Evolutionary conservation across 371 early-diverging fungal genomes (phyloP).

Genomic region (Capillidium heterosporum): DNA sequence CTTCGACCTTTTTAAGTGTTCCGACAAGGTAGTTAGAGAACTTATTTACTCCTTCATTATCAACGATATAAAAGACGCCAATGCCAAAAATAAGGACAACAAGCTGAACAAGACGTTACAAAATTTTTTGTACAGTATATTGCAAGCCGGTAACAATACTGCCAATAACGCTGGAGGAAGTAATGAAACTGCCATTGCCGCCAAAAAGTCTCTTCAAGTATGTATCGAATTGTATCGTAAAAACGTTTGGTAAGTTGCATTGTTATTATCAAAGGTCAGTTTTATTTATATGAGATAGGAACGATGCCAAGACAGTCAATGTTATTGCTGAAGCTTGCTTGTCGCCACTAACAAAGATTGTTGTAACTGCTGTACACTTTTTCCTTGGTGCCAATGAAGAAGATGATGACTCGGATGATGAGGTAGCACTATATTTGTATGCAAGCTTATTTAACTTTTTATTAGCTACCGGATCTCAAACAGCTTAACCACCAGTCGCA

Average conservation of each 20-base stretch:
- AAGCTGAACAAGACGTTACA: conserved; percentile 88
- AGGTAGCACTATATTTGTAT: conserved; percentile 14
- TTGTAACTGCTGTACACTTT: conserved; percentile 83
- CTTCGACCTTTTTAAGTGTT: conserved; percentile 82
- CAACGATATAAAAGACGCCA: conserved; percentile 79
- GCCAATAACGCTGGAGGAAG: conserved; percentile 27
- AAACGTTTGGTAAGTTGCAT: conserved; percentile 48
- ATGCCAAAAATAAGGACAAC: conserved; percentile 84
- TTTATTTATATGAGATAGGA: conserved; percentile 19
- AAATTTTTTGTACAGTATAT: conserved; percentile 87
- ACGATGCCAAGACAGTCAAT: conserved; percentile 93
- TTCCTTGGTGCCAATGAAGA: conserved; percentile 65
- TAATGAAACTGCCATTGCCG: conserved; percentile 65
- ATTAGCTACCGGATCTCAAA: conserved; percentile 32
- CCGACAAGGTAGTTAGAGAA: conserved; percentile 76
- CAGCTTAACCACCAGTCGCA: conserved; percentile 52
- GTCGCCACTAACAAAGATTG: conserved; percentile 70
- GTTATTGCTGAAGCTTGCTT: conserved; percentile 92
- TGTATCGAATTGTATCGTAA: conserved; percentile 91
- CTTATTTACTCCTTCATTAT: conserved; percentile 81
- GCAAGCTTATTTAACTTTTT: neutral
- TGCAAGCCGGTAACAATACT: conserved; percentile 21
- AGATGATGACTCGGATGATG: conserved; percentile 37
- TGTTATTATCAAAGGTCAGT: too few species aligned
- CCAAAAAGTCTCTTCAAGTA: conserved; percentile 83